Evolutionary conservation across 176 grass and related monocot genomes (phyloP).

Genomic region (maize (Zea mays)): Zm-B73-REFERENCE-NAM-5.0 NC_050096.1:244837001-244837500

Average conservation of each 20-base stretch:
- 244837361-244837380: conserved; percentile 47
- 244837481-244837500: no score
- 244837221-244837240: conserved; percentile 32
- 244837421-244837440: no score
- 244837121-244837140: no score
- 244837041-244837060: no score
- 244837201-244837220: conserved; percentile 38
- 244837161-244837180: conserved; percentile 39
- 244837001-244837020: no score
- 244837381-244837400: conserved; percentile 47
- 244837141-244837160: no score
- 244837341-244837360: conserved; percentile 43
- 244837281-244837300: conserved; percentile 81
- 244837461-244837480: no score
- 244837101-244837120: no score
- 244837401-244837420: background rate
- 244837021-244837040: no score
- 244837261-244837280: conserved; percentile 54
- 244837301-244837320: conserved; percentile 70
- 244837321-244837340: conserved; percentile 69
- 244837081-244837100: no score
- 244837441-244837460: no score
- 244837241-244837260: conserved; percentile 55
- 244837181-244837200: conserved; percentile 32
- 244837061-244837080: no score